Percentiles rank a stretch among this genome's conserved stretches.
Evolutionary conservation across 306 rosid genomes (phyloP).

Genomic region (Cucumis sativus): DNA sequence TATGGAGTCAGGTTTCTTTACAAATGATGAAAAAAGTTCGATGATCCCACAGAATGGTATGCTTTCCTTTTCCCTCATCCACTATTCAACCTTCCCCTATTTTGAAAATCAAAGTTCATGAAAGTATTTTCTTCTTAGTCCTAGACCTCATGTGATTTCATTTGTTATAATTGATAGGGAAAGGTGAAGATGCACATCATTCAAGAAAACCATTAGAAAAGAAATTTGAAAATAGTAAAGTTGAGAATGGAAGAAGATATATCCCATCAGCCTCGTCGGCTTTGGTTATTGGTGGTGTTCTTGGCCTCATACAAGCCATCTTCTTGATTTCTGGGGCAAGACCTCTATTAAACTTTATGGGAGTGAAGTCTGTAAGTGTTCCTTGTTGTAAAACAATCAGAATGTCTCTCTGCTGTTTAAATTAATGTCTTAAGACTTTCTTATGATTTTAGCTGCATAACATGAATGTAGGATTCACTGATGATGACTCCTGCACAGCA

Average conservation of each 20-base stretch:
- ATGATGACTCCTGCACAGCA: constrained; percentile 67
- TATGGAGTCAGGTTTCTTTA: constrained; percentile 30
- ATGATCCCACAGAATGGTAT: constrained; percentile 50
- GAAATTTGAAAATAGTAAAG: constrained; percentile 29
- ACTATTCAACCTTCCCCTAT: neutral
- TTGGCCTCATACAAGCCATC: constrained; percentile 65
- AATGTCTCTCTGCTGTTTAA: neutral
- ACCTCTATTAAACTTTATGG: constrained; percentile 84
- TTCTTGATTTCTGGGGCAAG: constrained; percentile 71
- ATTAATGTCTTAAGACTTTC: neutral
- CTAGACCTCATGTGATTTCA: neutral
- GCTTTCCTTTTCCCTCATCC: neutral
- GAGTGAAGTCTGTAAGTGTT: constrained; percentile 57
- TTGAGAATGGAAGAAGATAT: constrained; percentile 33
- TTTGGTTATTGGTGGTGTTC: constrained; percentile 63
- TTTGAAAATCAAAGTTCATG: neutral
- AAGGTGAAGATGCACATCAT: constrained; percentile 23
- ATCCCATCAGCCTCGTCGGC: constrained; percentile 96
- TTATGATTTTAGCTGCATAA: neutral
- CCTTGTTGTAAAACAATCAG: neutral
- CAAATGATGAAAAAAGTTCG: constrained; percentile 33
- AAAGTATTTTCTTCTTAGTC: neutral
- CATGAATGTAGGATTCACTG: constrained; percentile 58
- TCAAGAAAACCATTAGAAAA: constrained; percentile 22
- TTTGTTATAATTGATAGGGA: constrained; percentile 18